Evolutionary conservation across 768 basidiomycete species (phyloP), one percentile per base, ranked within the genome.

Genomic region (Chalciporus chontae): DNA sequence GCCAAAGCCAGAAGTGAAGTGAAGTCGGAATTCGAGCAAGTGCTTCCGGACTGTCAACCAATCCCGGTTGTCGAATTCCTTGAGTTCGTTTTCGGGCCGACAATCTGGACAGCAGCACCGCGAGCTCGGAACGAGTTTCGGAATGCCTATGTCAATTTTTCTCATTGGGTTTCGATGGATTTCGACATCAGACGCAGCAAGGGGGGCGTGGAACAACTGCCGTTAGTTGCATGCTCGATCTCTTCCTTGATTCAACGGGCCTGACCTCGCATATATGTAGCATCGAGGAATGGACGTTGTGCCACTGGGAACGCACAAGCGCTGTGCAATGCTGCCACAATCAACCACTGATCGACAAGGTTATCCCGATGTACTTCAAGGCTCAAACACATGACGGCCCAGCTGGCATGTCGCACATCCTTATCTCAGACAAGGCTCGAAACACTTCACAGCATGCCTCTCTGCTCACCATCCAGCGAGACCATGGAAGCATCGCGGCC

Each of bases 111-210:
- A 3, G 24, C 13, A 5, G n/a, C 11, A 5, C 29, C 13, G 1
- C 11, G 3, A 14, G 52, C 48, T 5, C 18, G 24, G n/a, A 10
- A 5, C 5, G 14, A 13, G 13, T 55, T 49, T 31, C 1, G 38
- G 43, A 8, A 53, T 37, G 51, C 54, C 0, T 40, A 44, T 17
- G 9, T 55, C 2, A 55, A 55, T 27, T 55, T 55, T 17, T 55
- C 51, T 4, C 51, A 55, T 10, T 54, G 55, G 55, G 14, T 51
- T 2, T 21, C 45, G 0, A 56, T 56, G 55, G 31, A 43, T 2
- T 0, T 26, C 13, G 7, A 45, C 17, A 45, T 53, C 27, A 14
- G 13, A 5, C 31, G n/a, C 6, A n/a, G 15, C 34, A 0, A 9
- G 1, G n/a, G 32, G 15, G 32, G 8, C 15, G 17, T n/a, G 8